These are phyloP conservation scores for Eucalyptus erythrocorys DNA, from an alignment of 345 rosid genomes.

Conservation along the genomic window DNA sequence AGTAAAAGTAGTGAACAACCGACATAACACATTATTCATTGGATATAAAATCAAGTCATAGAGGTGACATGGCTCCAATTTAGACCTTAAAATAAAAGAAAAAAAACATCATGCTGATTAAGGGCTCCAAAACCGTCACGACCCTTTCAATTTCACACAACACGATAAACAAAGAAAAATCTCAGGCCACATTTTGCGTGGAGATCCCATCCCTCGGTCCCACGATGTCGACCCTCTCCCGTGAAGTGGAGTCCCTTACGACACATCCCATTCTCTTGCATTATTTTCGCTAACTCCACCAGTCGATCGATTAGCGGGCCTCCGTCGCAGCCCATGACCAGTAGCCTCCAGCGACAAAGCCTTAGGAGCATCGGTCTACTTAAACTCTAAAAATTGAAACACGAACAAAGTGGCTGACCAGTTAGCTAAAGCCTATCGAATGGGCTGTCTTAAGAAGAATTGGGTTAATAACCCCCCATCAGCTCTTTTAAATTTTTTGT, in stretches of 20 bases:
- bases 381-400: no score
- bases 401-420: no score
- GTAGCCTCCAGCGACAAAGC: neutral
- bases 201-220: neutral
- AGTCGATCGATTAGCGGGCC: slow-evolving; percentile 49
- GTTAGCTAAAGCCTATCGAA: no score
- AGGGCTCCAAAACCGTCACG: neutral
- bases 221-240: slow-evolving; percentile 23
- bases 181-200: neutral
- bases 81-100: no score
- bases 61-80: neutral
- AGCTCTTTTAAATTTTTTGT: no score
- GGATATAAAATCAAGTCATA: neutral
- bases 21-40: neutral
- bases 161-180: neutral
- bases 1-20: neutral
- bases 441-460: no score
- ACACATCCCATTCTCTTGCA: slow-evolving; percentile 33
- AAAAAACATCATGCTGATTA: neutral
- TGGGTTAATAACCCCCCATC: no score
- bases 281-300: slow-evolving; percentile 11
- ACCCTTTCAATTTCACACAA: neutral
- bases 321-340: neutral
- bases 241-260: neutral
- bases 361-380: neutral